phyloP scores from a whole-genome alignment of 148 eudicot species.

The Fallopia convolvulus region DNA sequence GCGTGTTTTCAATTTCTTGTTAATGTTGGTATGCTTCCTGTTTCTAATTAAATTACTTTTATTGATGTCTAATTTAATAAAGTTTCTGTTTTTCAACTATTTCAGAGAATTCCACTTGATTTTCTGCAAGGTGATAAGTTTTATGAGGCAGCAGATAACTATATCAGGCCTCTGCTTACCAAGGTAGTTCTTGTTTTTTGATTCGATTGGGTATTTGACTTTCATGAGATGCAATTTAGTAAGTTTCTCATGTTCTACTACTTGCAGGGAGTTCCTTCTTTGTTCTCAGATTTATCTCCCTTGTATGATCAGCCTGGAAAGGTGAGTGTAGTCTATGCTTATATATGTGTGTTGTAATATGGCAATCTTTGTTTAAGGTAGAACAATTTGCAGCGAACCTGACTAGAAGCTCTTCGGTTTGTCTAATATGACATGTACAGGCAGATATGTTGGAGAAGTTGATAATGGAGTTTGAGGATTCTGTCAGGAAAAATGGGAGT shows the following conservation, averaged over 20 bases:
- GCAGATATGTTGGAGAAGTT: conserved; percentile 75
- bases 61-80: not conserved
- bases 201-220: conserved; percentile 5
- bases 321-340: conserved; percentile 33
- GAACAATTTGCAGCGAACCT: not conserved
- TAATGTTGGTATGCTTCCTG: not conserved
- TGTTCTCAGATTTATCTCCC: conserved; percentile 96
- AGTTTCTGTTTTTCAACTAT: not conserved
- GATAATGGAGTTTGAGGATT: conserved; percentile 63
- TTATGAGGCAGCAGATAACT: conserved; percentile 65
- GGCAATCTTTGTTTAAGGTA: not conserved
- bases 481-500: conserved; percentile 57
- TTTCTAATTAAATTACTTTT: not conserved
- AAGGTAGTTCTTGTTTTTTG: conserved; percentile 46
- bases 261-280: conserved; percentile 89
- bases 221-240: conserved; percentile 2
- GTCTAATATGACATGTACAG: conserved; percentile 27
- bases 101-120: conserved; percentile 95
- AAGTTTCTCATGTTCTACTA: conserved; percentile 19
- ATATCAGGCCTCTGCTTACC: conserved; percentile 74
- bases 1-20: not conserved
- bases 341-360: not conserved
- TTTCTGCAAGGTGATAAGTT: conserved; percentile 79
- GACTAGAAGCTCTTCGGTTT: not conserved
- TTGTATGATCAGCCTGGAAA: conserved; percentile 91